A percentile compares a stretch with the other conserved stretches of the same genome.
Evolutionary conservation across 441 rosid genomes (phyloP).

Genomic region (Aleurites moluccanus): DNA sequence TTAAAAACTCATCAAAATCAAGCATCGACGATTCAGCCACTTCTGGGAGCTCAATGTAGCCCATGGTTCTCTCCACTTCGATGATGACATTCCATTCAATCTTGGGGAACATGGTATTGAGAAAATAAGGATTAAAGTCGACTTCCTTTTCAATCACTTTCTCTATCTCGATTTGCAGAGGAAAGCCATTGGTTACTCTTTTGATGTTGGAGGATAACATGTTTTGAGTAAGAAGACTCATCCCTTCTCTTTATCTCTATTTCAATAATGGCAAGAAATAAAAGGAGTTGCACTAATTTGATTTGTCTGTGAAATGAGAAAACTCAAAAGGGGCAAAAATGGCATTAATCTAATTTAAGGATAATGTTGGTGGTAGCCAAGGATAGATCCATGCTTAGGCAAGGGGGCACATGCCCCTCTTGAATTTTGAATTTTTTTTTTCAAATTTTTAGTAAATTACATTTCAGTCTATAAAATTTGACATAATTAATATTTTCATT

Average conservation of each 20-base stretch:
- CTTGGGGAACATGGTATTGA: conserved; percentile 61
- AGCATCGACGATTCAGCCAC: conserved; percentile 47
- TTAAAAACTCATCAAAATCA: conserved; percentile 63
- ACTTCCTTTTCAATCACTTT: conserved; percentile 57
- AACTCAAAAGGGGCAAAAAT: not conserved
- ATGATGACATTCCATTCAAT: conserved; percentile 77
- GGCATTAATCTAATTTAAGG: too few species aligned
- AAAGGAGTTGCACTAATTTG: not conserved
- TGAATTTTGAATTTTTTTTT: too few species aligned
- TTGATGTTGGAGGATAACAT: conserved; percentile 85
- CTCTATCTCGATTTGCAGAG: conserved; percentile 59
- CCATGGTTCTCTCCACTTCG: conserved; percentile 63
- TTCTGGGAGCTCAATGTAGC: conserved; percentile 70
- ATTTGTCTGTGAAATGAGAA: too few species aligned
- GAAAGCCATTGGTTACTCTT: conserved; percentile 79
- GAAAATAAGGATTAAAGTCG: conserved; percentile 70
- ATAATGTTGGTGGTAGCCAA: too few species aligned
- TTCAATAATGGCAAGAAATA: too few species aligned
- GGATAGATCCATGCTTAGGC: too few species aligned
- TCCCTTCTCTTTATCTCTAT: conserved; percentile 21
- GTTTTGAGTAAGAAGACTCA: conserved; percentile 92
- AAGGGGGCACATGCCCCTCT: too few species aligned
- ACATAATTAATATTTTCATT: too few species aligned
- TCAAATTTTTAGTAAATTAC: too few species aligned
- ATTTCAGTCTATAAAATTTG: too few species aligned